Conservation (phyloP, 2,329 filamentous ascomycete genomes). For the Amauroascus niger region DNA sequence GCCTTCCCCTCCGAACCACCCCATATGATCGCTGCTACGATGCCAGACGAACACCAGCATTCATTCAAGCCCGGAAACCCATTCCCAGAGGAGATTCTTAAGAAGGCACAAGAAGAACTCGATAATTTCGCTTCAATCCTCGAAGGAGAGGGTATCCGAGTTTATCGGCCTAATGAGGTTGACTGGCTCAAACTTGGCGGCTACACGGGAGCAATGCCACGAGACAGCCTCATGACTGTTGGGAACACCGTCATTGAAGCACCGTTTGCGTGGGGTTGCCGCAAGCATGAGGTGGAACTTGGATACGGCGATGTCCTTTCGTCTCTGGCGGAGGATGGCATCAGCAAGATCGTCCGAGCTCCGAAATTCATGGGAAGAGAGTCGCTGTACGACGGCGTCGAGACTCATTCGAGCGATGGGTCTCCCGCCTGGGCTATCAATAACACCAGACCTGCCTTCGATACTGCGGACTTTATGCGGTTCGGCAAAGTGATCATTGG, state of each 20-base stretch:
- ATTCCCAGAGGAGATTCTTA: constrained; percentile 20
- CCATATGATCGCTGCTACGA: constrained; percentile 20
- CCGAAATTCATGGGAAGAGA: constrained; percentile 16
- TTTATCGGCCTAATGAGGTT: constrained; percentile 21
- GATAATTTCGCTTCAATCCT: constrained; percentile 22
- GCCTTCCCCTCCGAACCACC: constrained; percentile 21
- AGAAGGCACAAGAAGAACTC: constrained; percentile 21
- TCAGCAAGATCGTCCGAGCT: constrained; percentile 10
- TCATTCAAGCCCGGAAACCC: constrained; percentile 20
- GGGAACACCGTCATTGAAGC: constrained; percentile 28
- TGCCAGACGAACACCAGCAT: constrained; percentile 14
- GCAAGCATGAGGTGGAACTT: constrained; percentile 20
- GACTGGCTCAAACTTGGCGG: constrained; percentile 13
- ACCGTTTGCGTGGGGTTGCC: constrained; percentile 26
- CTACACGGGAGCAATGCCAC: constrained; percentile 30
- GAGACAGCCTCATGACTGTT: constrained; percentile 28
- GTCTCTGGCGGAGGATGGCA: constrained; percentile 5
- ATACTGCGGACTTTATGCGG: constrained; percentile 30
- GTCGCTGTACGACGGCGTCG: constrained; percentile 19
- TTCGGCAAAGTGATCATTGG: constrained; percentile 27
- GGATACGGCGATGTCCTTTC: constrained; percentile 15
- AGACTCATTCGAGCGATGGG: background rate
- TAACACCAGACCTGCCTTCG: constrained; percentile 28
- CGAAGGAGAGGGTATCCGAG: constrained; percentile 19
- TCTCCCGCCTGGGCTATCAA: constrained; percentile 25